Base-by-base conservation (phyloP, 2,329 filamentous ascomycete species). In the Pseudogymnoascus pannorum region DNA sequence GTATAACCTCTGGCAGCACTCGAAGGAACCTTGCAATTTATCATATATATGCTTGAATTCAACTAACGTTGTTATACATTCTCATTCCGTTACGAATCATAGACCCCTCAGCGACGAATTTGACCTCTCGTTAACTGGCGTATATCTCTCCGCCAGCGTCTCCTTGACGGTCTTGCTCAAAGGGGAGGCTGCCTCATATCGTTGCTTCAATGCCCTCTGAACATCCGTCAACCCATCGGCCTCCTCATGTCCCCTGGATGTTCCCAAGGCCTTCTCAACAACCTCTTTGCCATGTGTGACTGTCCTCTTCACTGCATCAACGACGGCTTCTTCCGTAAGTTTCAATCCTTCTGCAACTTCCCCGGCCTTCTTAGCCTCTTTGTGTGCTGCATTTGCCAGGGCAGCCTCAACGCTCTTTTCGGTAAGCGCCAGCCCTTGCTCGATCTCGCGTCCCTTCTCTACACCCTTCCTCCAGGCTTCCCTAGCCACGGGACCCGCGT, bases 141-240 rank as follows among this genome's bases (percentile, higher is more conserved):
- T 76, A 68, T 86, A 86, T 67, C 83, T 75, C 69, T 85, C 81
- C 57, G 74, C 76, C 59, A 87, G 72, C 42, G 78, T 75, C 69
- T 85, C 79, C 64, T 81, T 76, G 18, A 81, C 79, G 51, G 75
- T 80, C 73, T 79, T 79, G 63, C 77, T 74, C 65, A 77, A 69
- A 5, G 71, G 71, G 42, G 65, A 62, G 4, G 74, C 68, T 65
- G 75, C 77, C 70, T 79, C 74, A 65, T 79, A 86, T 58, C 83
- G 75, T 72, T 84, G 76, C 61, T 77, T 74, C 62, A 86, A 73
- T 8, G 81, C 81, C 70, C 72, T 77, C 68, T 84, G 76, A 14
- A 72, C 68, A 24, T 64, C 67, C 4, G 67, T 65, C 12, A 67
- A 4, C 9, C 60, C 51, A 14, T 59, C 42, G 7, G 73, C 63